Evolutionary conservation across 2,329 filamentous ascomycete species (phyloP), one percentile per base, ranked within the genome.

Genomic region (Sporothrix globosa): DNA sequence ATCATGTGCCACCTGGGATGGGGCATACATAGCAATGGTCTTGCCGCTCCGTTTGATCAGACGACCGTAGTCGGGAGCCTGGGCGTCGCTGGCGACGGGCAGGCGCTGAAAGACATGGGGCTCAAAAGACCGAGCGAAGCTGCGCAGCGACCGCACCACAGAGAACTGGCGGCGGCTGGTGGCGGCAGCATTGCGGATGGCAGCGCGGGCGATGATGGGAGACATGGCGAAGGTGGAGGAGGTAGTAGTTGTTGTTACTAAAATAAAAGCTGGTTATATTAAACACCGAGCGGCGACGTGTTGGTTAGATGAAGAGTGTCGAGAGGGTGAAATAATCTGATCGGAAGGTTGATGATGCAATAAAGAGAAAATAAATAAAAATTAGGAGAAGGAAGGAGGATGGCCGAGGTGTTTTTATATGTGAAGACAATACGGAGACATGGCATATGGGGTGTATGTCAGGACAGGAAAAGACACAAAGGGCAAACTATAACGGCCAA

Each of bases 31-130:
- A 9, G 74, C 73, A 54, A 77, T 74, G 56, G 77, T 75, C 53
- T 73, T 73, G 50, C 67, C 76, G 24, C 78, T 74, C 5, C 78
- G 73, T 75, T 78, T 80, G 63, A 78, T 21, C 66, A 81, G 77
- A 68, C 77, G 78, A 71, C 76, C 77, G 76, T 80, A 83, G 77
- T 82, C 81, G 30, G 77, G 77, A 13, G 76, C 71, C 70, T 78
- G 77, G 34, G 79, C 69, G 34, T 72, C 72, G 48, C 70, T 71
- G 19, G 77, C 67, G 14, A 73, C 71, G 69, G 80, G 77, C 70
- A 81, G 75, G 30, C 79, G 78, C 77, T 80, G 75, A 75, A 79
- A 81, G 69, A 78, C 78, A 70, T 81, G 79, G 21, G 78, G 73
- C 79, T 81, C 80, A 68, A 81, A 80, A 44, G 76, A 75, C 66